Evolutionary conservation across 305 asterid species (phyloP), one percentile per base, ranked within the genome.

Genomic region (Plantago lanceolata): DNA sequence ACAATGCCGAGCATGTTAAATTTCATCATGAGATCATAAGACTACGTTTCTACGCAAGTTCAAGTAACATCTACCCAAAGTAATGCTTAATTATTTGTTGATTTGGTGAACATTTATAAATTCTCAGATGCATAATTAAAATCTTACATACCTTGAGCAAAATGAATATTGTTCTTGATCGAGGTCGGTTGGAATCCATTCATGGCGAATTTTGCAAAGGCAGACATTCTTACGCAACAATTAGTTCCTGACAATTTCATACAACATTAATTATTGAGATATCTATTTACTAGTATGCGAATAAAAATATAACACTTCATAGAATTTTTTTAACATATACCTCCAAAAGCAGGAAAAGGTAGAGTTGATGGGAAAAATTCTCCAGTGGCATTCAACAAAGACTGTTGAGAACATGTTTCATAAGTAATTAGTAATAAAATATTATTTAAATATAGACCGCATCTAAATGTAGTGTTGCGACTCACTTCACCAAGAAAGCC

Each of bases 151-250:
- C 98, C 87, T 65, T 92, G 98, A 70, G 96, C 85, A 84, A 92
- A 26, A 63, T 92, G 98, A 52, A 85, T 81, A 4, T 87, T 80
- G 78, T 92, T 92, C 82, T 85, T 92, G 2, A 95, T 85, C 9
- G 96, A 73, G 26, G 98, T 89, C 5, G 97, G 77, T 45, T 92
- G 98, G 14, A 96, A 96, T 65, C 87, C 97, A 24, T 12, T 50
- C 57, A 47, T 13, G 19, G 1, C 48, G 14, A 55, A 16, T 15
- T 55, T 40, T 9, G 45, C 45, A 13, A 15, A 14, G 60, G 14
- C 18, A 1, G 33, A 54, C 12, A 14, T 2, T 26, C 3, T 54
- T 26, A 54, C 11, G 45, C 31, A 54, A 24, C 45, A 40, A 11
- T 40, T 40, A 40, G 45, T 40, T 40, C 45, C 17, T 28, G 19